phyloP scores from a whole-genome alignment of 768 basidiomycete genomes.

The Tricholoma sp. region DNA sequence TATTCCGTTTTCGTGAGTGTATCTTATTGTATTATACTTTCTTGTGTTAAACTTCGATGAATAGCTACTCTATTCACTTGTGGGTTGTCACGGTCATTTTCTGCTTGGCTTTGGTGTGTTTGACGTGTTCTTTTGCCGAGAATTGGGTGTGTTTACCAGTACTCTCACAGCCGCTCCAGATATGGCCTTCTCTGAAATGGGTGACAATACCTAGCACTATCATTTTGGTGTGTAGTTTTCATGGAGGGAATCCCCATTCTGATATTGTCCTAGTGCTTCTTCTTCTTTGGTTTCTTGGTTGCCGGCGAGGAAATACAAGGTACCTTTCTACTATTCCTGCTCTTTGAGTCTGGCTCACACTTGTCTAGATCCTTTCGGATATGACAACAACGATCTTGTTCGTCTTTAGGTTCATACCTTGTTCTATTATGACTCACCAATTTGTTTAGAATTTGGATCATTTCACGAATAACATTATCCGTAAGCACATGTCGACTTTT shows the following conservation, averaged over 20 bases:
- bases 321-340: constrained; percentile 25
- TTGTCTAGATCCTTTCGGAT: constrained; percentile 44
- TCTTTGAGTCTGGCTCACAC: background rate
- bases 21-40: background rate
- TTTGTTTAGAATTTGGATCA: constrained; percentile 54
- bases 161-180: constrained; percentile 54
- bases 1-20: constrained; percentile 65
- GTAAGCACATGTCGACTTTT: constrained; percentile 20
- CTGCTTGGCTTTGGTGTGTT: constrained; percentile 51
- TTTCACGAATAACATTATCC: constrained; percentile 66
- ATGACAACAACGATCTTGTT: constrained; percentile 71
- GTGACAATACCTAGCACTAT: constrained; percentile 61
- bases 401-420: constrained; percentile 12
- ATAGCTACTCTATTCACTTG: constrained; percentile 62
- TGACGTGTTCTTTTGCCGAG: background rate
- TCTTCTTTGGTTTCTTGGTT: constrained; percentile 71
- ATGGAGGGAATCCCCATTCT: background rate
- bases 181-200: constrained; percentile 50
- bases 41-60: background rate
- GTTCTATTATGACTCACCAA: background rate
- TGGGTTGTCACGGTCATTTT: constrained; percentile 64
- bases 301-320: constrained; percentile 76
- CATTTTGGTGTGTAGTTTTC: constrained; percentile 34
- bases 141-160: background rate
- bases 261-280: constrained; percentile 41